Conservation (phyloP, 129 eudicot genomes). For the Centaurea solstitialis region DNA sequence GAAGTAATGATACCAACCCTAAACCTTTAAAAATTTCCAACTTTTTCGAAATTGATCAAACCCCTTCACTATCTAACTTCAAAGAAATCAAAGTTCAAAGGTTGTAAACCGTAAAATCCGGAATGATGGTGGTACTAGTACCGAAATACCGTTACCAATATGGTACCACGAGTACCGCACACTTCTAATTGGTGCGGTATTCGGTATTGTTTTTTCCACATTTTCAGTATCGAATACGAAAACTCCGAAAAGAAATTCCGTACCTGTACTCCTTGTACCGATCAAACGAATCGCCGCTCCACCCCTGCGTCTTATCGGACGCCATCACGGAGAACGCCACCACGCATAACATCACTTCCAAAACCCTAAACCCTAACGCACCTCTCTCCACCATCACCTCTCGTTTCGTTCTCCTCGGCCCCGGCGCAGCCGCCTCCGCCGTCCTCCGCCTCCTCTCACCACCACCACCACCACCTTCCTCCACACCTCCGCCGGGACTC, state of each 20-base stretch:
- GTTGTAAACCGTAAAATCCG: no score
- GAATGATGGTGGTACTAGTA: no score
- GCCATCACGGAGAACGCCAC: slow-evolving; percentile 94
- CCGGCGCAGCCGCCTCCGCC: slow-evolving; percentile 38
- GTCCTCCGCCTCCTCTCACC: slow-evolving; percentile 50
- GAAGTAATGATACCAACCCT: no score
- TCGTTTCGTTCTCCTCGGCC: slow-evolving; percentile 44
- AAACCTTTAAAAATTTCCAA: no score
- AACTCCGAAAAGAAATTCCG: background rate
- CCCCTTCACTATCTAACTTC: no score
- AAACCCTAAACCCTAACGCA: slow-evolving; percentile 72
- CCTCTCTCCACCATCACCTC: slow-evolving; percentile 44
- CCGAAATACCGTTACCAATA: no score
- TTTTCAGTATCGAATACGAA: background rate
- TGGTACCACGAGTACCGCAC: no score
- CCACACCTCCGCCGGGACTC: slow-evolving; percentile 27
- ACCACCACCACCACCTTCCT: slow-evolving; percentile 31
- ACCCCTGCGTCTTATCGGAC: slow-evolving; percentile 88
- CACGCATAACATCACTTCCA: slow-evolving; percentile 54
- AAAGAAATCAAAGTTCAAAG: no score
- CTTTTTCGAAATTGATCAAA: no score
- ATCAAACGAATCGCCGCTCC: slow-evolving; percentile 98
- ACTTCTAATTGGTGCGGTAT: no score
- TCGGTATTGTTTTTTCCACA: no score
- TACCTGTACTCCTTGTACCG: slow-evolving; percentile 91